A percentile compares a stretch with the other conserved stretches of the same genome.
phyloP scores from a whole-genome alignment of 2,329 filamentous ascomycete species.

The Hypoxylon sp. region DNA sequence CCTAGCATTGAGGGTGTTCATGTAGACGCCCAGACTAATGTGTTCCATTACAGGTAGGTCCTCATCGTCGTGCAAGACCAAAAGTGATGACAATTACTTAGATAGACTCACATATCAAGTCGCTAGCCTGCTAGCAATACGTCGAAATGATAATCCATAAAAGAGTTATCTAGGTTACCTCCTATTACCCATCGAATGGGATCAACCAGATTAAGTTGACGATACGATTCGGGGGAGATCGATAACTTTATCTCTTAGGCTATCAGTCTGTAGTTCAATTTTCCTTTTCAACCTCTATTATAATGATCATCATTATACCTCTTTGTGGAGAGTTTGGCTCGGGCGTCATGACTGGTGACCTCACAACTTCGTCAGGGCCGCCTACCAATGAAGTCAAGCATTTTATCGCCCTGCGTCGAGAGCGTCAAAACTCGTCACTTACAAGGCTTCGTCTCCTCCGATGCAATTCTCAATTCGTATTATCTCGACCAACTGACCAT shows the following conservation, averaged over 20 bases:
- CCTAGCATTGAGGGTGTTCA: no score
- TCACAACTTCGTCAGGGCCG: conserved; percentile 33
- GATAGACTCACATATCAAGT: no score
- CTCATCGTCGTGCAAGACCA: no score
- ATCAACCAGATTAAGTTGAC: neutral
- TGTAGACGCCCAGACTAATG: no score
- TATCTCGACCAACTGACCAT: neutral
- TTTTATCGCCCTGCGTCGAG: neutral
- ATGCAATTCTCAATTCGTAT: neutral
- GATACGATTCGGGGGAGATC: no score
- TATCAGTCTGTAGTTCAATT: no score
- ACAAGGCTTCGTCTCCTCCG: neutral
- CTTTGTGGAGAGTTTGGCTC: conserved; percentile 13
- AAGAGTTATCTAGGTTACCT: no score
- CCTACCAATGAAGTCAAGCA: conserved; percentile 5
- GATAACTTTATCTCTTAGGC: no score
- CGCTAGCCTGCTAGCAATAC: neutral
- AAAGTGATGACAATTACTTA: no score
- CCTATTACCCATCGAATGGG: no score
- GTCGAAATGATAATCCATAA: neutral
- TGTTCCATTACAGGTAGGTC: no score
- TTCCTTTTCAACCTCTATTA: neutral
- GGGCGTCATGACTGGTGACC: conserved; percentile 22
- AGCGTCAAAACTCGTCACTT: conserved; percentile 20
- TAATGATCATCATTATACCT: neutral